A percentile compares a stretch with the other conserved stretches of the same genome.
phyloP scores from a whole-genome alignment of 257 asterid genomes.

The Solanum virginianum region DNA sequence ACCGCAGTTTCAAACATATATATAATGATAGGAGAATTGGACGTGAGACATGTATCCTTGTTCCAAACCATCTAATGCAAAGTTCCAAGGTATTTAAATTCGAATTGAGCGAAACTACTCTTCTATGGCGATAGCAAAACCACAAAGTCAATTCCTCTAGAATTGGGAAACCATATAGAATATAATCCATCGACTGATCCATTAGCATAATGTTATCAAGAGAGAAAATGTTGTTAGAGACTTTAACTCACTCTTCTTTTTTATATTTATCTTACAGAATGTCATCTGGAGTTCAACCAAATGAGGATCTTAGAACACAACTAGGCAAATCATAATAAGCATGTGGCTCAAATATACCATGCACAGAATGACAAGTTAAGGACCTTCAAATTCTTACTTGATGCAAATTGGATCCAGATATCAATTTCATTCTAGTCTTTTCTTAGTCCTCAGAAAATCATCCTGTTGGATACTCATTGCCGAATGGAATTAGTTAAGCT shows the following conservation, averaged over 20 bases:
- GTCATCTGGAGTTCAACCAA: constrained; percentile 8
- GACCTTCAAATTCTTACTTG: constrained; percentile 15
- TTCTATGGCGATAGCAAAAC: constrained; percentile 1
- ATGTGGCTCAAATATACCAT: background rate
- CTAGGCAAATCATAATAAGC: constrained; percentile 12
- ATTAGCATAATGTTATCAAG: background rate
- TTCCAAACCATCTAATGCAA: background rate
- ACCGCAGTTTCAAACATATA: background rate
- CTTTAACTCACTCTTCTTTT: background rate
- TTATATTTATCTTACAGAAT: constrained; percentile 1
- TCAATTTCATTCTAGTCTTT: background rate
- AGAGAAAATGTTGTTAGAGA: background rate
- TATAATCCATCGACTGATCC: background rate
- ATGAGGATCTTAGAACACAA: constrained; percentile 6
- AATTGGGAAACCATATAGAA: constrained; percentile 13
- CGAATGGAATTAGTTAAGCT: background rate
- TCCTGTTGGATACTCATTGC: background rate
- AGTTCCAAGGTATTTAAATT: constrained; percentile 10
- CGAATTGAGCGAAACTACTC: background rate
- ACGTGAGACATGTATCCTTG: background rate
- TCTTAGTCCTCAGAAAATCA: background rate
- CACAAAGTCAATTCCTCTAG: constrained; percentile 12
- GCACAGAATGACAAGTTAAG: constrained; percentile 15
- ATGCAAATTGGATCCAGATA: constrained; percentile 11
- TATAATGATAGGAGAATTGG: constrained; percentile 3